Evolutionary conservation across 805 yeast species (phyloP), one percentile per base, ranked within the genome.

Genomic region (Limtongia smithiae): DNA sequence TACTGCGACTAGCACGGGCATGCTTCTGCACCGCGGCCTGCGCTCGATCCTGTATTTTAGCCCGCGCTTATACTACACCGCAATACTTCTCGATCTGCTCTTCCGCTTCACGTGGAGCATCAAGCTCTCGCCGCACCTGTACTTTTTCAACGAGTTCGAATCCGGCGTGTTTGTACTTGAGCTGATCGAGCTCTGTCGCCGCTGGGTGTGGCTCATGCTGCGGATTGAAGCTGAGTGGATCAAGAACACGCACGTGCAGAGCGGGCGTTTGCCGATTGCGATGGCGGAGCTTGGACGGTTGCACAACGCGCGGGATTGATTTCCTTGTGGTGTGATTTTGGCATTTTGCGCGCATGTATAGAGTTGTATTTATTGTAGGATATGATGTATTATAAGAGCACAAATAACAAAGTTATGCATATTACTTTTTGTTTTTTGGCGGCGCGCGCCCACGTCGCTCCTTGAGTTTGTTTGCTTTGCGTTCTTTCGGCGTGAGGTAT

Each of bases 141-240:
- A 62, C 38, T 58, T 60, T 37, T 48, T 65, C 24, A 55, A 61
- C 12, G 62, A 64, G 30, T 48, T 44, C 21, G 85, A 78, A 56
- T 66, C 73, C 24, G 90, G 93, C 1, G 75, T 81, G 48, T 83
- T 85, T 54, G 67, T 77, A 9, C 69, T 87, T 47, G 93, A 90
- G 61, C 57, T 79, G 3, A 67, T 90, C 45, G 98, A 93, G 64
- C 71, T 93, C 5, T 58, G 82, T 7, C 75, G 98, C 68, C 76
- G 98, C 63, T 86, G 90, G 80, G 68, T 88, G 44, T 93, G 99
- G 99, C 79, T 89, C 36, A 76, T 86, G 53, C 71, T 91, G 63
- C 83, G 93, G 62, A 69, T 90, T 15, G 97, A 93, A 58, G 78
- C 84, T 27, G 97, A 91, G 63, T 81, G 74, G 62, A 62, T 62